Conservation (phyloP, 2,329 filamentous ascomycete species). For the Cladorrhinum sp. region DNA sequence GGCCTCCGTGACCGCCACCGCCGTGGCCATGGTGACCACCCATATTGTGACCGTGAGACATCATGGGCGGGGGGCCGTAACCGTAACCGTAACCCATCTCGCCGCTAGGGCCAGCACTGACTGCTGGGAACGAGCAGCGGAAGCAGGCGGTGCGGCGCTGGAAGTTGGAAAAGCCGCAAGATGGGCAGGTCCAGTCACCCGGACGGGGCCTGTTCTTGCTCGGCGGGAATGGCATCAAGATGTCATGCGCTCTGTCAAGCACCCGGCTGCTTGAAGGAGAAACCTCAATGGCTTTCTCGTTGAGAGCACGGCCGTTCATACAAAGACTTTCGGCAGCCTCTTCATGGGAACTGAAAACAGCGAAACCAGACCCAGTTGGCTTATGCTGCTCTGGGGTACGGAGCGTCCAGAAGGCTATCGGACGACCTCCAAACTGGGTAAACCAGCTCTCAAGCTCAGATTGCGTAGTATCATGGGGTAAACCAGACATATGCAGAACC, state of each 20-base stretch:
- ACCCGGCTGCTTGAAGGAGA: conserved; percentile 97
- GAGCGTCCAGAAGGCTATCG: conserved; percentile 98
- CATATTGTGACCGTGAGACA: conserved; percentile 68
- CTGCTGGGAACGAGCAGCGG: conserved; percentile 97
- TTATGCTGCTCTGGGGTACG: conserved; percentile 98
- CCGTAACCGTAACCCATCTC: conserved; percentile 66
- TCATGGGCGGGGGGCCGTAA: conserved; percentile 73
- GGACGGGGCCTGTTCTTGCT: conserved; percentile 97
- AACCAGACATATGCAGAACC: conserved; percentile 94
- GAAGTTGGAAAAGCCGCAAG: conserved; percentile 98
- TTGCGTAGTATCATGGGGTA: conserved; percentile 97
- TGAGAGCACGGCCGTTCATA: conserved; percentile 97
- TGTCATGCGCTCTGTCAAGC: conserved; percentile 90
- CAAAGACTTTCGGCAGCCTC: conserved; percentile 97
- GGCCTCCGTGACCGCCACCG: conserved; percentile 51
- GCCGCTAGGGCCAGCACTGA: conserved; percentile 69
- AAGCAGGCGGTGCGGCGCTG: conserved; percentile 97
- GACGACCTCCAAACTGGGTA: conserved; percentile 94
- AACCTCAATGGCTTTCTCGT: conserved; percentile 98
- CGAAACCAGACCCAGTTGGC: conserved; percentile 97
- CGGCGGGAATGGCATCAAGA: conserved; percentile 93
- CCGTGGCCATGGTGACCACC: conserved; percentile 54
- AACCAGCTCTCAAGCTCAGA: conserved; percentile 99
- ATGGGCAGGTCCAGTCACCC: conserved; percentile 98
- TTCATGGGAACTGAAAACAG: conserved; percentile 97